Percentiles rank a stretch among this genome's conserved stretches.
Conservation (phyloP, 345 rosid genomes). For the Dipteronia dyeriana region DNA sequence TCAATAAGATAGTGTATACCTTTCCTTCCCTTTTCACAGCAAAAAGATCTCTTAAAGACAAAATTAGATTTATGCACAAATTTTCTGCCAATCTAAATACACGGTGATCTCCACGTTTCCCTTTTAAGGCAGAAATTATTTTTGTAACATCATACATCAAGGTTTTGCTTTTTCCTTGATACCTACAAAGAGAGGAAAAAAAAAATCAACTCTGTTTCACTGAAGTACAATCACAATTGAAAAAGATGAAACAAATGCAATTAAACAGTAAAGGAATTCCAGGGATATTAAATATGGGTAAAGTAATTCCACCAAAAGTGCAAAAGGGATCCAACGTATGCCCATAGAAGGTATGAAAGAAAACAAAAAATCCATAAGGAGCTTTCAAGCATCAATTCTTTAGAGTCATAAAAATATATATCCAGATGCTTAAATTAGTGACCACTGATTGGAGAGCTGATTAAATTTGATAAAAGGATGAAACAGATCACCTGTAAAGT, state of each 20-base stretch:
- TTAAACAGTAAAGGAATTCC: neutral
- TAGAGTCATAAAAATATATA: conserved; percentile 8
- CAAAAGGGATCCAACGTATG: neutral
- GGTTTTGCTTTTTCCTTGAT: conserved; percentile 88
- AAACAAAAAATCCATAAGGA: neutral
- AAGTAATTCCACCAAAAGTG: conserved; percentile 2
- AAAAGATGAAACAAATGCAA: conserved; percentile 5
- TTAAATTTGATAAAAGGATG: conserved; percentile 18
- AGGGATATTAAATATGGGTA: neutral
- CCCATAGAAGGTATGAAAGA: neutral
- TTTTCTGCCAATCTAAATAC: conserved; percentile 91
- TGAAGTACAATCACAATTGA: conserved; percentile 15
- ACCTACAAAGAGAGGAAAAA: conserved; percentile 46
- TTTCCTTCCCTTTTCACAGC: conserved; percentile 91
- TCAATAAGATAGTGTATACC: conserved; percentile 40
- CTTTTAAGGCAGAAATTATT: conserved; percentile 88
- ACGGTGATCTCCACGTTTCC: conserved; percentile 97
- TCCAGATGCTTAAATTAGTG: conserved; percentile 5
- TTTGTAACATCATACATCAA: conserved; percentile 96
- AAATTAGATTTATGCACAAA: conserved; percentile 87
- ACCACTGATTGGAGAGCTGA: conserved; percentile 8
- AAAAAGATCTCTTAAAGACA: conserved; percentile 90
- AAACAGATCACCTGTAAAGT: conserved; percentile 70
- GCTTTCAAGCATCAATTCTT: conserved; percentile 11
- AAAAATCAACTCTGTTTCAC: conserved; percentile 9